These are phyloP conservation scores for Scenedesmus sp. DNA, from an alignment of 163 green algal species.

Conservation along the genomic window DNA sequence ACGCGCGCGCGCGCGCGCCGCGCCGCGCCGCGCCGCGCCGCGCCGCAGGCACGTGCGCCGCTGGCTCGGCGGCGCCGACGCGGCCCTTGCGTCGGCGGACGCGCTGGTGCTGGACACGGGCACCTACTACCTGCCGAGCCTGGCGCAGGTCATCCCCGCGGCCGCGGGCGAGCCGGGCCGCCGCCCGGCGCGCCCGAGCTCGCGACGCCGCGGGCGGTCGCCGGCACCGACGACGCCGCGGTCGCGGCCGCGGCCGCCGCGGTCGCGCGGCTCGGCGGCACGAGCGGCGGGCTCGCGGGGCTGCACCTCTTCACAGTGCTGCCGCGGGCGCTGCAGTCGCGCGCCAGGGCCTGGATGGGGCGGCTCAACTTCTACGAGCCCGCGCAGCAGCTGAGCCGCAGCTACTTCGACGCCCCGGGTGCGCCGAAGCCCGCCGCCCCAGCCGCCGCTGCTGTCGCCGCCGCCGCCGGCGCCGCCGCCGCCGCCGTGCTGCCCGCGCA, in stretches of 20 bases:
- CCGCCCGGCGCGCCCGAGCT: too few relatives aligned
- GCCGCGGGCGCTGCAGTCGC: background rate
- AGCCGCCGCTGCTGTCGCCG: too few relatives aligned
- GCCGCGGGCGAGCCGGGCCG: background rate
- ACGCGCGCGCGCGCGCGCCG: too few relatives aligned
- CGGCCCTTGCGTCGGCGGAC: too few relatives aligned
- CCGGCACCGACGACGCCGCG: too few relatives aligned
- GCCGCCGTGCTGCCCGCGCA: too few relatives aligned
- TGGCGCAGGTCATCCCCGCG: slow-evolving; percentile 12
- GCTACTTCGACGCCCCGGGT: slow-evolving; percentile 63
- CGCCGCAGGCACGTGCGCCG: too few relatives aligned
- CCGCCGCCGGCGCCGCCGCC: too few relatives aligned
- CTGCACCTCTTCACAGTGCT: slow-evolving; percentile 35
- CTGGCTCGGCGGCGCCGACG: background rate
- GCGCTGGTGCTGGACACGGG: slow-evolving; percentile 42
- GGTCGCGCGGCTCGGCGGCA: background rate
- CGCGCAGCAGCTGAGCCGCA: slow-evolving; percentile 25
- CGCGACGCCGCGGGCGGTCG: too few relatives aligned
- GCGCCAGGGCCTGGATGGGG: background rate
- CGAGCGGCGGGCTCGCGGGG: too few relatives aligned
- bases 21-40: too few relatives aligned
- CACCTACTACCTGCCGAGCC: slow-evolving; percentile 15
- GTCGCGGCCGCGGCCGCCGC: background rate
- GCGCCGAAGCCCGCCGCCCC: too few relatives aligned
- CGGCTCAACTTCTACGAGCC: slow-evolving; percentile 12